These are phyloP conservation scores for Gymnopus androsaceus DNA, from an alignment of 1,284 basidiomycete species.

Conservation along the genomic window DNA sequence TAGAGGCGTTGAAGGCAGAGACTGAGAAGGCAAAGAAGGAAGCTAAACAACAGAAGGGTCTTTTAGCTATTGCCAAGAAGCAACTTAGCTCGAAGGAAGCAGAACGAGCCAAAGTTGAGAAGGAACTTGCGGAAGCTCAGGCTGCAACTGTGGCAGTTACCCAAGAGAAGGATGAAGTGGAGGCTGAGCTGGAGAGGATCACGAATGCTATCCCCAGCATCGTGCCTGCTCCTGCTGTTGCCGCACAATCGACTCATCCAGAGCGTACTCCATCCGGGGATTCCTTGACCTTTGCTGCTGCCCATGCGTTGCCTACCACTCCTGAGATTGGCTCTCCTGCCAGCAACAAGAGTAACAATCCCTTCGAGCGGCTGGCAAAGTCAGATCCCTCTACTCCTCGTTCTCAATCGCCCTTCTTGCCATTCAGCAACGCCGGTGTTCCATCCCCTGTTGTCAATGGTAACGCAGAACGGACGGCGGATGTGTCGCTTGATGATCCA, in stretches of 20 bases:
- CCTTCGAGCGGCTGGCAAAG: slow-evolving; percentile 80
- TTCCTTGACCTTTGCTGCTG: slow-evolving; percentile 62
- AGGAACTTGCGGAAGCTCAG: slow-evolving; percentile 70
- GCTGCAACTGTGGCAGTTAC: slow-evolving; percentile 54
- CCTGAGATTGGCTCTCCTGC: slow-evolving; percentile 51
- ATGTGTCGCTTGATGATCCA: slow-evolving; percentile 42
- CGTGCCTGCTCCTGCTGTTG: slow-evolving; percentile 21
- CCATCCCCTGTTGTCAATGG: slow-evolving; percentile 18
- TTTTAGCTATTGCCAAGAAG: slow-evolving; percentile 93
- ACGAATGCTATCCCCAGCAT: slow-evolving; percentile 8
- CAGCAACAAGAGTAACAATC: slow-evolving; percentile 83
- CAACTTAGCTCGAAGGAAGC: slow-evolving; percentile 86
- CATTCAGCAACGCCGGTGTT: slow-evolving; percentile 45
- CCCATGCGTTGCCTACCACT: slow-evolving; percentile 68
- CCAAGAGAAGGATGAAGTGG: slow-evolving; percentile 59
- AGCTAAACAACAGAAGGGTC: slow-evolving; percentile 93
- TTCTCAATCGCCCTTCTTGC: slow-evolving; percentile 55
- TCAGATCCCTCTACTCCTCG: slow-evolving; percentile 48
- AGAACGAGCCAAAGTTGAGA: slow-evolving; percentile 70
- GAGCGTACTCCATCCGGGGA: slow-evolving; percentile 42
- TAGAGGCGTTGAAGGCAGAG: slow-evolving; percentile 69
- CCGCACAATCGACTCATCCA: slow-evolving; percentile 24
- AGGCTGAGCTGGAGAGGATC: slow-evolving; percentile 49
- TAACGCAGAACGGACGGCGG: slow-evolving; percentile 5
- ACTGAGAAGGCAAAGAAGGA: slow-evolving; percentile 93